These are phyloP conservation scores for Trichoderma simmonsii DNA, from an alignment of 2,329 filamentous ascomycete species.

Conservation along the genomic window DNA sequence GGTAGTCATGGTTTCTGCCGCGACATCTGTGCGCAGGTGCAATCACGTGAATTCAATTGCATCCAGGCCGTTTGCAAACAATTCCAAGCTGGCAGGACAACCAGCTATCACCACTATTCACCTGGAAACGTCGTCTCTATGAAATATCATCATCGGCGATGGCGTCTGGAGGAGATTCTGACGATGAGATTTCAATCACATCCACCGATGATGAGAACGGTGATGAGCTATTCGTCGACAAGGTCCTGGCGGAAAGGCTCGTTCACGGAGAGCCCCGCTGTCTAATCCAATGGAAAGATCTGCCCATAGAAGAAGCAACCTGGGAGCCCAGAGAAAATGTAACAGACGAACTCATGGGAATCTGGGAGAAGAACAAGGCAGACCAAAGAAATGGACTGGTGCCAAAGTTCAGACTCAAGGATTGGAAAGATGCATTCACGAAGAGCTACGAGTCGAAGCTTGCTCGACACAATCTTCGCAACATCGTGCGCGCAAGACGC, in stretches of 20 bases:
- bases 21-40: not conserved
- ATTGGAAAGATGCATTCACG: constrained; percentile 36
- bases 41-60: constrained; percentile 2
- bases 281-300: constrained; percentile 39
- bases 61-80: not conserved
- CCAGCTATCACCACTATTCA: not conserved
- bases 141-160: not conserved
- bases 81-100: not conserved
- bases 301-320: constrained; percentile 33
- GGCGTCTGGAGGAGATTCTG: not conserved
- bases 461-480: constrained; percentile 42
- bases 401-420: constrained; percentile 37
- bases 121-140: not conserved
- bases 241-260: constrained; percentile 47
- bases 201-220: constrained; percentile 33
- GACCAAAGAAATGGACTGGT: constrained; percentile 31
- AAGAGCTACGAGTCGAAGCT: constrained; percentile 30
- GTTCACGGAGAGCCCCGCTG: constrained; percentile 29
- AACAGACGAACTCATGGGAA: constrained; percentile 34
- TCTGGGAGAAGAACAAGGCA: constrained; percentile 44
- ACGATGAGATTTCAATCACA: constrained; percentile 32
- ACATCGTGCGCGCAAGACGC: constrained; percentile 40
- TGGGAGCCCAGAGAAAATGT: constrained; percentile 53
- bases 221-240: constrained; percentile 49
- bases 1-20: not conserved